Evolutionary conservation across 306 rosid genomes (phyloP), one percentile per base, ranked within the genome.

Genomic region (Lathyrus tuberosus): DNA sequence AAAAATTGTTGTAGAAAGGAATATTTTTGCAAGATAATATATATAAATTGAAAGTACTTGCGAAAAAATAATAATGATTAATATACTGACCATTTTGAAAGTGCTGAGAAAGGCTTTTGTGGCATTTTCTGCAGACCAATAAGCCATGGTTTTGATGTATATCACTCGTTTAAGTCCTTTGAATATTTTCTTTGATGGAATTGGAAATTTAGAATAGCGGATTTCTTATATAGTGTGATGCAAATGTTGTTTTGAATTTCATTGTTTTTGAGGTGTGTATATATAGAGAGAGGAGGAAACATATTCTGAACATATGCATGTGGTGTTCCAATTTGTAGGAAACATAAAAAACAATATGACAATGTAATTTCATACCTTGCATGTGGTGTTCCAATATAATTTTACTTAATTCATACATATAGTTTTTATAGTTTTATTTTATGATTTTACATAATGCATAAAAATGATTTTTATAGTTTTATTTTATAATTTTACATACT

Each of bases 91-190:
- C 97, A 88, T 83, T 71, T 82, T 90, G 70, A 93, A 17, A 76
- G 98, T 84, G 59, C 76, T 84, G 73, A 93, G 98, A 81, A 81
- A 93, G 70, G 98, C 98, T 31, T 88, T 87, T 37, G 90, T 93
- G 79, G 98, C 98, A 78, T 93, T 93, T 85, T 90, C 97, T 40
- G 97, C 97, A 58, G 98, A 93, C 98, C 98, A 93, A 73, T 68
- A 74, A 79, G 88, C 81, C 98, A 92, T 89, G 33, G 65, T 40
- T 65, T 52, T 10, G 38, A 10, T 42, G 12, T 37, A 1, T 43
- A 14, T 20, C 11, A 28, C 2, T 74, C 13, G 22, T 20, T 20
- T 20, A 20, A 20, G 22, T 20, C 22, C 22, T 20, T 20, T 20
- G 22, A 20, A 20, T 20, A 20, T 16, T 43, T 18, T 28, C 18